These are phyloP conservation scores for Corymbia citriodora DNA, from an alignment of 441 rosid species.

Conservation along the genomic window DNA sequence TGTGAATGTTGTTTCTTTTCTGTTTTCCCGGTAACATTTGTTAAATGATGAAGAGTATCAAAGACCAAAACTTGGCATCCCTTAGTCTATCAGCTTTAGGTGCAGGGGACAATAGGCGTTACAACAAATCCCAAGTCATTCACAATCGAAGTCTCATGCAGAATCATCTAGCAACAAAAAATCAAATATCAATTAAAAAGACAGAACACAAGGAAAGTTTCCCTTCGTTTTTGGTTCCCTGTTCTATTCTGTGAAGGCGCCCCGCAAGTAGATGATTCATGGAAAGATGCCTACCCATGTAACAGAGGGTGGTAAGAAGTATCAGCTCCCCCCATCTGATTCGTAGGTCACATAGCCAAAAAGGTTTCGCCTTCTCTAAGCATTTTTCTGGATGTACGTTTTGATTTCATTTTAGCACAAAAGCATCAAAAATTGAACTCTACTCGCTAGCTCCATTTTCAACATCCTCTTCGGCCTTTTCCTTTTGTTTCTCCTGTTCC, in stretches of 20 bases:
- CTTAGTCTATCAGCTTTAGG: neutral
- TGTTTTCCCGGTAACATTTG: neutral
- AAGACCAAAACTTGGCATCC: neutral
- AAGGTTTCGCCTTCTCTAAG: neutral
- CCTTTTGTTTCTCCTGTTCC: constrained; percentile 64
- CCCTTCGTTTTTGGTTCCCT: neutral
- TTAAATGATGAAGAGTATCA: neutral
- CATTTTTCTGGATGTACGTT: neutral
- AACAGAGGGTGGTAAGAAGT: neutral
- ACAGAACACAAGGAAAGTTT: neutral
- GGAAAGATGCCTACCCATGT: neutral
- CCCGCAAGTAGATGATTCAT: neutral
- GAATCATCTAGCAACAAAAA: neutral
- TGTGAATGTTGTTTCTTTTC: neutral
- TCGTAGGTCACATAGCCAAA: neutral
- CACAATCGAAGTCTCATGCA: neutral
- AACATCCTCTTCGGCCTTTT: constrained; percentile 36
- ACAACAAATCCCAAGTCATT: neutral
- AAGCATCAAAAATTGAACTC: neutral
- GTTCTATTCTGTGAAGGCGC: neutral
- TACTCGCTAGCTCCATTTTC: constrained; percentile 24
- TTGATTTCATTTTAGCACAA: neutral
- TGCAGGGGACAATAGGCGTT: neutral
- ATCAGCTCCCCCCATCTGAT: neutral
- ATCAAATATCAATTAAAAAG: neutral